Percentiles rank a stretch among this genome's conserved stretches.
Evolutionary conservation across 2,329 filamentous ascomycete genomes (phyloP).

Genomic region (Magnaporthiopsis poae): DNA sequence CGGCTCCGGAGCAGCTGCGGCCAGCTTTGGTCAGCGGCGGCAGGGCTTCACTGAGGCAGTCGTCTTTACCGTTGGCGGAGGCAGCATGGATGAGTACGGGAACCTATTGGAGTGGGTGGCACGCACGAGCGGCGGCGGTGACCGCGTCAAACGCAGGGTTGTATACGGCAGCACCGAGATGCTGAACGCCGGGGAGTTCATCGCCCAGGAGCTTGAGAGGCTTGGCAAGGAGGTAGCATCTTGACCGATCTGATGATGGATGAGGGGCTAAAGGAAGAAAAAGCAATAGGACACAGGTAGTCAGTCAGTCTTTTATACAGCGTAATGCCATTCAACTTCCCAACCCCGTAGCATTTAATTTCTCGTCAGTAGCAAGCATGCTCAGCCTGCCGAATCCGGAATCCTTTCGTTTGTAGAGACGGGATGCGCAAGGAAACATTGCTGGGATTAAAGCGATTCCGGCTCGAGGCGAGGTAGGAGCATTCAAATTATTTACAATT

Average conservation of each 20-base stretch:
- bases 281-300: neutral
- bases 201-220: slow-evolving; percentile 52
- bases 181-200: slow-evolving; percentile 59
- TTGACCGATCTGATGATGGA: neutral
- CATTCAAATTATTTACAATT: neutral
- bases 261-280: neutral
- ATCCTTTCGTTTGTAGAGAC: neutral
- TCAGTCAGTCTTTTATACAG: neutral
- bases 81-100: slow-evolving; percentile 97
- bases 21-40: slow-evolving; percentile 80
- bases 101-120: slow-evolving; percentile 94
- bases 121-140: slow-evolving; percentile 53
- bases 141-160: slow-evolving; percentile 63
- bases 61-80: slow-evolving; percentile 90
- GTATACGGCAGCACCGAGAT: slow-evolving; percentile 91
- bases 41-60: slow-evolving; percentile 85
- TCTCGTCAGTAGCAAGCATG: neutral
- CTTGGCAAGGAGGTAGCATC: slow-evolving; percentile 47
- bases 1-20: slow-evolving; percentile 48
- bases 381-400: no score
- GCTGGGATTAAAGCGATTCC: no score
- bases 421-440: neutral
- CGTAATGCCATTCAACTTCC: neutral
- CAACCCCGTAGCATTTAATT: neutral
- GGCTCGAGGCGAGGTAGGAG: no score